Conservation (phyloP, 768 basidiomycete genomes). For the Psilocybe cyanescens region DNA sequence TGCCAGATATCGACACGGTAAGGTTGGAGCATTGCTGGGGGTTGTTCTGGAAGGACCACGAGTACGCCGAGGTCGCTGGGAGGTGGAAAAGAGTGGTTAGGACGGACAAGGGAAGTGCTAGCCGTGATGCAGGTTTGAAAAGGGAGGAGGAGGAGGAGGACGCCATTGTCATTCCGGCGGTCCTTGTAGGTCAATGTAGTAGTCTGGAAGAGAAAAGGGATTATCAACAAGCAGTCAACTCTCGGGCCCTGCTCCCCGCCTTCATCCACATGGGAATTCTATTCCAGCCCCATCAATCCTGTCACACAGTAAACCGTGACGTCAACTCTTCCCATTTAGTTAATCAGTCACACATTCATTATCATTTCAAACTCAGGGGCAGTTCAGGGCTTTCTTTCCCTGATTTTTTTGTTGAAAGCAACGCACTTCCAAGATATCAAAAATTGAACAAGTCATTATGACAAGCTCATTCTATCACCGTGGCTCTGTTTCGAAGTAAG, state of each 20-base stretch:
- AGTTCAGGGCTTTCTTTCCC: neutral
- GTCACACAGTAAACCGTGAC: neutral
- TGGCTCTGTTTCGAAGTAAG: too few species aligned
- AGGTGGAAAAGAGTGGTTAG: conserved; percentile 9
- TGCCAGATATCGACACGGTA: conserved; percentile 58
- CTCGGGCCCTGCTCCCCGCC: conserved; percentile 1
- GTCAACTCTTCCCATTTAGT: neutral
- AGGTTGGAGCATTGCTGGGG: conserved; percentile 74
- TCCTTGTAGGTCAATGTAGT: conserved; percentile 2
- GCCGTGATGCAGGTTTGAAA: neutral
- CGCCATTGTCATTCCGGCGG: conserved; percentile 9
- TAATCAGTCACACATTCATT: neutral
- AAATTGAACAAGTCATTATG: too few species aligned
- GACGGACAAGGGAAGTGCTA: conserved; percentile 11
- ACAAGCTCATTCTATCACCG: too few species aligned
- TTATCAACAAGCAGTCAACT: neutral
- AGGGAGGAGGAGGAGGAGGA: conserved; percentile 3
- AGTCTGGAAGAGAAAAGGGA: conserved; percentile 4
- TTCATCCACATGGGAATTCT: neutral
- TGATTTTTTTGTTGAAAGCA: too few species aligned
- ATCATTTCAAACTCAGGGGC: neutral
- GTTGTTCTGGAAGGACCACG: conserved; percentile 46
- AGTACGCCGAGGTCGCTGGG: conserved; percentile 39
- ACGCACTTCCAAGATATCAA: too few species aligned
- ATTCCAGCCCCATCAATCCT: neutral